Percentiles rank a stretch among this genome's conserved stretches.
phyloP scores from a whole-genome alignment of 1,284 basidiomycete species.

The Naganishia sp. region DNA sequence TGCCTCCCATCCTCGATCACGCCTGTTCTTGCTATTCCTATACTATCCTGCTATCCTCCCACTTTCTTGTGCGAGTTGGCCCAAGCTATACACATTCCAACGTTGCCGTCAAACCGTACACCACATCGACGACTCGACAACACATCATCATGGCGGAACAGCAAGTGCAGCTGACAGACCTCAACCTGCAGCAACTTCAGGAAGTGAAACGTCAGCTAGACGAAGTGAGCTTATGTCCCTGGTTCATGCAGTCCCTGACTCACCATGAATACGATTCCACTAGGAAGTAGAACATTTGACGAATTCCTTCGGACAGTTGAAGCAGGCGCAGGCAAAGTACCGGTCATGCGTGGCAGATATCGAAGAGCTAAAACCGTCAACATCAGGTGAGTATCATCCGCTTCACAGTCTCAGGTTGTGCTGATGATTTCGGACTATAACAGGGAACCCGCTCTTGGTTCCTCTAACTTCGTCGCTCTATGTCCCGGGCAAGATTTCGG shows the following conservation, averaged over 20 bases:
- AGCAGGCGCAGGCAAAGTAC: slow-evolving; percentile 90
- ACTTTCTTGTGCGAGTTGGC: no score
- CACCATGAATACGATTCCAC: neutral
- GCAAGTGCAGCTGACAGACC: slow-evolving; percentile 73
- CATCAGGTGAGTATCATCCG: slow-evolving; percentile 62
- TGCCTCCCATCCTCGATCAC: neutral
- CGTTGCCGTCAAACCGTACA: neutral
- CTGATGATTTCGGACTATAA: neutral
- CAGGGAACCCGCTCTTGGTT: slow-evolving; percentile 84
- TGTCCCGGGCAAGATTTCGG: slow-evolving; percentile 83
- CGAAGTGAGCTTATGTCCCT: slow-evolving; percentile 60
- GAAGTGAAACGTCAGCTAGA: slow-evolving; percentile 87
- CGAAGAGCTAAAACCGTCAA: slow-evolving; percentile 69
- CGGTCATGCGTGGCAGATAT: slow-evolving; percentile 79
- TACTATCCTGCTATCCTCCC: neutral
- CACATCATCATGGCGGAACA: slow-evolving; percentile 55
- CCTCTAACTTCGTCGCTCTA: slow-evolving; percentile 93
- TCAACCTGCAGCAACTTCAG: slow-evolving; percentile 76
- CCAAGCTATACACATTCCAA: no score
- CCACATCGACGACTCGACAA: neutral
- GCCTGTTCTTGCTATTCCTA: neutral
- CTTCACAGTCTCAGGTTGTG: neutral
- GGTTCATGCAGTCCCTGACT: neutral
- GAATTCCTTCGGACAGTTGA: slow-evolving; percentile 87
- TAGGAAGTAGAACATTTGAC: slow-evolving; percentile 91